Conservation (phyloP, 768 basidiomycete species). For the Termitomyces titanicus region DNA sequence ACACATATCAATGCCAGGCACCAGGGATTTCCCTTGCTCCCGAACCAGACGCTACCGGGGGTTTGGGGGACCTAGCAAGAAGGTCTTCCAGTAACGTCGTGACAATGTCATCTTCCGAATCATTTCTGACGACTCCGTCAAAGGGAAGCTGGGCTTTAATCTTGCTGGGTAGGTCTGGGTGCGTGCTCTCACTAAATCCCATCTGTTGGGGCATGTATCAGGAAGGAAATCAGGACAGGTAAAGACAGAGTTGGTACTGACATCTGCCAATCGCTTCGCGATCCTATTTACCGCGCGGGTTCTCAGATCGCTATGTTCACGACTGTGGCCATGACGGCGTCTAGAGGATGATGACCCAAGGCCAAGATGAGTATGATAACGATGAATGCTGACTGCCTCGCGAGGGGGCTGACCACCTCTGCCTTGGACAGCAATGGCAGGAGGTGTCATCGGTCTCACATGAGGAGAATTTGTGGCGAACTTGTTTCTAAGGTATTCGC, state of each 20-base stretch:
- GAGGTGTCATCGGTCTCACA: conserved; percentile 6
- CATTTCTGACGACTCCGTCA: conserved; percentile 42
- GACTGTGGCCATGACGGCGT: conserved; percentile 12
- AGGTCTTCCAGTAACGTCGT: conserved; percentile 60
- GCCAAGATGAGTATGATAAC: conserved; percentile 39
- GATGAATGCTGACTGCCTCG: conserved; percentile 57
- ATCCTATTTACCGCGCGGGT: conserved; percentile 48
- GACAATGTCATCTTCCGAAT: conserved; percentile 62
- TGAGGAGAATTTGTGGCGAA: neutral
- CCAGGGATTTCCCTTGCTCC: conserved; percentile 37
- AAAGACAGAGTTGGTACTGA: conserved; percentile 29
- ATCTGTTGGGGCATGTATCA: conserved; percentile 43
- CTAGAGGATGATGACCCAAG: conserved; percentile 28
- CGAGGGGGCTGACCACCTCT: conserved; percentile 57
- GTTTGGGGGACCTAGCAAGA: conserved; percentile 38
- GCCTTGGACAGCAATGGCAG: conserved; percentile 54
- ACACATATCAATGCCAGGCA: conserved; percentile 36
- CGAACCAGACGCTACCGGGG: conserved; percentile 33
- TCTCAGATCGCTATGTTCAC: conserved; percentile 24
- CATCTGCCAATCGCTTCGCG: conserved; percentile 58
- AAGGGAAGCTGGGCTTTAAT: conserved; percentile 47
- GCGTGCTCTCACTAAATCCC: conserved; percentile 63
- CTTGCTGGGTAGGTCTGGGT: conserved; percentile 48
- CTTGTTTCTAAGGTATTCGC: neutral
- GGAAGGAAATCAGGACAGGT: neutral